Evolutionary conservation across 345 rosid genomes (phyloP).

Genomic region (Jatropha curcas): DNA sequence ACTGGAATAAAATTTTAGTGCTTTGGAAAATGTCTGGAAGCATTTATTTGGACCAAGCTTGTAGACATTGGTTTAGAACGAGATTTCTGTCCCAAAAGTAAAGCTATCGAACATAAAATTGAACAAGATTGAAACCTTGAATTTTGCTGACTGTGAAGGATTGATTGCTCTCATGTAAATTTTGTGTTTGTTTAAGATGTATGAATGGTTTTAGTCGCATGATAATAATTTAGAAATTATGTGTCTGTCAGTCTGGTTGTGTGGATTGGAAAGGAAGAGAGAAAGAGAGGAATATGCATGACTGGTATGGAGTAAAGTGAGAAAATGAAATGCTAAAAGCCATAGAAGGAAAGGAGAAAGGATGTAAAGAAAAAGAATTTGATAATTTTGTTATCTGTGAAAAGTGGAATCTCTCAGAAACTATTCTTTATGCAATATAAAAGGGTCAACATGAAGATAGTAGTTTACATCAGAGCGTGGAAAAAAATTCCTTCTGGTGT

Average conservation of each 20-base stretch:
- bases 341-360: background rate
- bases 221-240: background rate
- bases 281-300: background rate
- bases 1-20: background rate
- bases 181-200: background rate
- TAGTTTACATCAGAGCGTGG: too few relatives aligned
- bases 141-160: background rate
- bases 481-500: too few relatives aligned
- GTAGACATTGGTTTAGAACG: conserved; percentile 2
- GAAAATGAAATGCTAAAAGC: background rate
- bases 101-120: background rate
- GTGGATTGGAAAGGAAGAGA: background rate
- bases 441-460: background rate
- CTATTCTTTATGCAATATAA: background rate
- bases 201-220: background rate
- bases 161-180: background rate
- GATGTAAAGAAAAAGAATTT: background rate
- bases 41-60: background rate
- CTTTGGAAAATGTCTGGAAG: background rate
- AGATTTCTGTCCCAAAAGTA: background rate
- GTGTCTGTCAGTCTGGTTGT: background rate
- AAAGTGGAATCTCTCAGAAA: background rate
- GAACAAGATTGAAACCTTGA: background rate
- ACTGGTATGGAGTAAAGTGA: background rate
- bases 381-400: background rate